Evolutionary conservation across 2,329 filamentous ascomycete species (phyloP).

Genomic region (Paramyrothecium roridum): DNA sequence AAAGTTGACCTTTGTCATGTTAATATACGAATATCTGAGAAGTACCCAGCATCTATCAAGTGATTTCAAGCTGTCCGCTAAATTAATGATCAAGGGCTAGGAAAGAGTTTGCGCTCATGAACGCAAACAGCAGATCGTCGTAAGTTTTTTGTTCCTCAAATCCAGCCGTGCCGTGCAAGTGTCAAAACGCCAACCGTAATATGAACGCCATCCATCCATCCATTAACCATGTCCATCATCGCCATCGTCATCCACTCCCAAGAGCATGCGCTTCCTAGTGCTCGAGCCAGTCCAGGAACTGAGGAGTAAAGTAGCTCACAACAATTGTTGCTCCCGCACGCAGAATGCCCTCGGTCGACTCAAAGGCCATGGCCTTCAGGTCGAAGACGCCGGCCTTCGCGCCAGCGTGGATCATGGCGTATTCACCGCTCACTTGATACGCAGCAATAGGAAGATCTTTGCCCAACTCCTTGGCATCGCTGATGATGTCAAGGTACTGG

Average conservation of each 20-base stretch:
- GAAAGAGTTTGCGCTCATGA: no score
- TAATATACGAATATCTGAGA: no score
- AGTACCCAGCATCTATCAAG: no score
- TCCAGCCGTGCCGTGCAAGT: no score
- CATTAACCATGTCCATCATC: slow-evolving; percentile 2
- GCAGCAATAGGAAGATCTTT: slow-evolving; percentile 89
- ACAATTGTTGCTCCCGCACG: slow-evolving; percentile 91
- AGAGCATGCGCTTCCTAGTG: no score
- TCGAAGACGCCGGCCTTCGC: slow-evolving; percentile 97
- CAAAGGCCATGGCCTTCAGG: slow-evolving; percentile 89
- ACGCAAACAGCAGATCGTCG: no score
- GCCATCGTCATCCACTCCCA: not conserved
- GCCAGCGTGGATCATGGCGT: slow-evolving; percentile 94
- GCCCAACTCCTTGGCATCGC: slow-evolving; percentile 91
- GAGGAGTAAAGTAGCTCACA: slow-evolving; percentile 90
- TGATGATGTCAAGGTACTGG: slow-evolving; percentile 96
- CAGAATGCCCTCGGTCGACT: slow-evolving; percentile 89
- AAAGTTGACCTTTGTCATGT: no score
- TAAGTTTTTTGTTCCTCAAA: no score
- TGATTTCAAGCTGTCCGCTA: no score
- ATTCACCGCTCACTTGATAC: slow-evolving; percentile 97
- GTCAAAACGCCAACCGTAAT: no score
- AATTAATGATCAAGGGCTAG: no score
- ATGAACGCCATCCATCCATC: not conserved
- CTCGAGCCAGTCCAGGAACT: slow-evolving; percentile 66